Evolutionary conservation across 2,329 filamentous ascomycete genomes (phyloP).

Genomic region (Xylariomycetidae sp.): DNA sequence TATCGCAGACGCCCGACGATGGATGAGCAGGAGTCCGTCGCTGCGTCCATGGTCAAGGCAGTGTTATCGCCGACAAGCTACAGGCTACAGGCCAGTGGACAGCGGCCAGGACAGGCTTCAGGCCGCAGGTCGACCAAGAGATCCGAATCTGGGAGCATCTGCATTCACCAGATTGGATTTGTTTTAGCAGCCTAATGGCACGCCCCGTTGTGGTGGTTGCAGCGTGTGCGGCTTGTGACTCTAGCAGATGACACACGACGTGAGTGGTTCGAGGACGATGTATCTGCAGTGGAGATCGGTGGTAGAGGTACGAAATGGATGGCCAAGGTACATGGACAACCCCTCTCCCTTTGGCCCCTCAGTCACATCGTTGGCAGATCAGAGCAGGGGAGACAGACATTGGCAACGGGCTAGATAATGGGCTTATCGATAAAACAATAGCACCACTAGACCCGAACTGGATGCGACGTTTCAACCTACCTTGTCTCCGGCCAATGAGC

Average conservation of each 20-base stretch:
- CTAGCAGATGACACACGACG: constrained; percentile 19
- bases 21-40: too few relatives aligned
- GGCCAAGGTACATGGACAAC: constrained; percentile 14
- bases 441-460: constrained; percentile 3
- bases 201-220: constrained; percentile 9
- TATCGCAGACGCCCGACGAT: too few relatives aligned
- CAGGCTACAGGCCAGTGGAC: too few relatives aligned
- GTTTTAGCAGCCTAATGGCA: constrained; percentile 13
- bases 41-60: too few relatives aligned
- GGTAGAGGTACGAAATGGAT: constrained; percentile 17
- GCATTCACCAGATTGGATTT: constrained; percentile 12
- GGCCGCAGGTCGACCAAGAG: constrained; percentile 1
- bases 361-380: too few relatives aligned
- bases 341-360: too few relatives aligned
- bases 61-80: constrained; percentile 5
- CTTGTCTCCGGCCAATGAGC: neutral
- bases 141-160: constrained; percentile 14
- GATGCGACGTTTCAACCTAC: neutral
- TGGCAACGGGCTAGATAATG: too few relatives aligned
- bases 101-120: too few relatives aligned
- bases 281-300: constrained; percentile 9
- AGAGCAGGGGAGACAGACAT: too few relatives aligned
- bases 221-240: constrained; percentile 21
- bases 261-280: constrained; percentile 14
- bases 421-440: constrained; percentile 8